Percentiles rank a stretch among this genome's conserved stretches.
These are phyloP conservation scores for Phytophthora podocarpi DNA, from an alignment of 352 stramenopile species.

Conservation along the genomic window DNA sequence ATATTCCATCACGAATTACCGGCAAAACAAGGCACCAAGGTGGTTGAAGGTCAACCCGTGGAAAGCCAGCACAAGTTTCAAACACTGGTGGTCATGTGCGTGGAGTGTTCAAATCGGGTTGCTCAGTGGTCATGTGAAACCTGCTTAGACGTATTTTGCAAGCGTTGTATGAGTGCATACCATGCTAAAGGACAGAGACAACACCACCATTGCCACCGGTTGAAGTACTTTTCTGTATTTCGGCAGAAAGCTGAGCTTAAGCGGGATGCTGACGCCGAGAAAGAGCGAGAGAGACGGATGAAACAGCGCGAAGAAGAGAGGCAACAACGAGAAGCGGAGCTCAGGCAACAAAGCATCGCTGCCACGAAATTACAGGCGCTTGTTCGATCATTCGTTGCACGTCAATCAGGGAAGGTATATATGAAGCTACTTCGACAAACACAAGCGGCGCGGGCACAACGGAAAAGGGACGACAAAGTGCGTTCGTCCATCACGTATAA, in stretches of 20 bases:
- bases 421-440: conserved; percentile 61
- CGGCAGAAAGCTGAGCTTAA: conserved; percentile 52
- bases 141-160: conserved; percentile 72
- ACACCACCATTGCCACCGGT: conserved; percentile 52
- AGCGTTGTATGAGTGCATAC: conserved; percentile 59
- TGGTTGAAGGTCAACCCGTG: background rate
- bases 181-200: conserved; percentile 68
- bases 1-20: background rate
- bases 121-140: conserved; percentile 72
- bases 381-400: conserved; percentile 38
- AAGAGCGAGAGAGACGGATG: conserved; percentile 36
- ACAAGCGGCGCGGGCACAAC: conserved; percentile 42
- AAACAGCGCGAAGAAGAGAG: conserved; percentile 34
- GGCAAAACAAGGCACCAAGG: background rate
- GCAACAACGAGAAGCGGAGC: conserved; percentile 18
- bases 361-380: conserved; percentile 52
- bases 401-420: conserved; percentile 47
- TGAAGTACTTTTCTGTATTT: conserved; percentile 77
- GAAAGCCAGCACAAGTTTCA: conserved; percentile 42
- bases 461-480: conserved; percentile 46
- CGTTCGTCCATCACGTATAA: conserved; percentile 49
- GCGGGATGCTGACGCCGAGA: conserved; percentile 36
- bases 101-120: conserved; percentile 56
- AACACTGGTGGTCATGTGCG: conserved; percentile 67
- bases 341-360: conserved; percentile 29